Conservation (phyloP, 257 asterid species). For the Solanum ahanhuiri region DNA sequence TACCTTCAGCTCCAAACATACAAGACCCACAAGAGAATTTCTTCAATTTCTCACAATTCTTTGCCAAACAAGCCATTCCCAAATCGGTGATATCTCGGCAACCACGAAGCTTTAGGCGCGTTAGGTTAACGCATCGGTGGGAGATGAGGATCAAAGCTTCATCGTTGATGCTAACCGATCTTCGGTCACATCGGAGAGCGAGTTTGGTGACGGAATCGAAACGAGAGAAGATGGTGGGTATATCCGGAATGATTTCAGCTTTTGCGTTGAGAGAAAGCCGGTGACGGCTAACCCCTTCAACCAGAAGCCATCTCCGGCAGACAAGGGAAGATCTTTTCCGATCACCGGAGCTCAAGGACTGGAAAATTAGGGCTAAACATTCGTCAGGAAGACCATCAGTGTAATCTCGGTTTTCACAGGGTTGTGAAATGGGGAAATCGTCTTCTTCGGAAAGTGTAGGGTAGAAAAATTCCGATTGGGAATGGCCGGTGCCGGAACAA, state of each 20-base stretch:
- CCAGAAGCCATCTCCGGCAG: conserved; percentile 60
- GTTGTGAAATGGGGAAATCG: neutral
- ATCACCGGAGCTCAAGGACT: conserved; percentile 52
- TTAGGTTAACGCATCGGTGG: conserved; percentile 38
- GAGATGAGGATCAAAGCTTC: conserved; percentile 40
- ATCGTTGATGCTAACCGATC: conserved; percentile 44
- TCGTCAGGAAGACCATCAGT: conserved; percentile 55
- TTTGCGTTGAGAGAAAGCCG: conserved; percentile 53
- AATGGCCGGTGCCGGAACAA: neutral
- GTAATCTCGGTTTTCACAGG: conserved; percentile 19
- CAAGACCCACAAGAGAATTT: conserved; percentile 69
- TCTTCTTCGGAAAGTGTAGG: conserved; percentile 10
- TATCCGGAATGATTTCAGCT: conserved; percentile 19
- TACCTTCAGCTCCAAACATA: conserved; percentile 71
- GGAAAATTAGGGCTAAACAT: conserved; percentile 55
- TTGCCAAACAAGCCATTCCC: conserved; percentile 50
- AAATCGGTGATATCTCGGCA: conserved; percentile 55
- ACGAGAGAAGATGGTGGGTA: conserved; percentile 41
- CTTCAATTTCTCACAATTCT: conserved; percentile 44
- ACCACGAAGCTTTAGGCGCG: conserved; percentile 63
- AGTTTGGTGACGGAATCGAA: conserved; percentile 69
- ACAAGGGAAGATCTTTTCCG: conserved; percentile 50
- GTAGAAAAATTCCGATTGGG: neutral
- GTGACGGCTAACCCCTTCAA: conserved; percentile 61
- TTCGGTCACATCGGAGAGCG: conserved; percentile 62